Percentiles rank a stretch among this genome's conserved stretches.
Conservation (phyloP, 1,284 basidiomycete genomes). For the Cystobasidiaceae sp. region DNA sequence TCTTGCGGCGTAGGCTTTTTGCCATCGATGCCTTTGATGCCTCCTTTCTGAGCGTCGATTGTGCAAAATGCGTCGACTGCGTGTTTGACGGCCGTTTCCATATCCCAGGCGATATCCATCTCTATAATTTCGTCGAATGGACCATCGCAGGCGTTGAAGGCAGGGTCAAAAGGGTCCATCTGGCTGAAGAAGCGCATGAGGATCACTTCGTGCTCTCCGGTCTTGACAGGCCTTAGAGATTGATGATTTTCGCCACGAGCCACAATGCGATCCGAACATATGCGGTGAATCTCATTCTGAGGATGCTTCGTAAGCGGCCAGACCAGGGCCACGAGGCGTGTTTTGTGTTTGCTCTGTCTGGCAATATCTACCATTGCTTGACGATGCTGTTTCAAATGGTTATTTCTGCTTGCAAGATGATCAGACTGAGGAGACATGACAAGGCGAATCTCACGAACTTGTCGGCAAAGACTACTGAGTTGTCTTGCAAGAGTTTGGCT, state of each 20-base stretch:
- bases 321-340: constrained; percentile 69
- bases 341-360: constrained; percentile 41
- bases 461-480: constrained; percentile 82
- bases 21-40: constrained; percentile 12
- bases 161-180: constrained; percentile 58
- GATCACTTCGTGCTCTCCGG: constrained; percentile 65
- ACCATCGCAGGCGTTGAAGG: constrained; percentile 45
- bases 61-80: constrained; percentile 59
- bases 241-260: constrained; percentile 78
- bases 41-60: constrained; percentile 22
- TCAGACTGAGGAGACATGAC: too few species aligned
- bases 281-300: constrained; percentile 57
- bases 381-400: constrained; percentile 75
- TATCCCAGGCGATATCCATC: constrained; percentile 57
- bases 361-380: constrained; percentile 54
- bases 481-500: constrained; percentile 55
- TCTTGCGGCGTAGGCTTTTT: constrained; percentile 54
- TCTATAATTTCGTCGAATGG: constrained; percentile 63
- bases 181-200: constrained; percentile 71
- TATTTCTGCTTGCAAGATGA: too few species aligned
- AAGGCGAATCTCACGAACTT: too few species aligned
- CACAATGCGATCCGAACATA: constrained; percentile 69
- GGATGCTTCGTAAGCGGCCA: constrained; percentile 61
- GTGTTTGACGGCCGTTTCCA: constrained; percentile 57
- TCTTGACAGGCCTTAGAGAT: constrained; percentile 59